Conservation (phyloP, 2,329 filamentous ascomycete genomes). For the Fusarium napiforme region DNA sequence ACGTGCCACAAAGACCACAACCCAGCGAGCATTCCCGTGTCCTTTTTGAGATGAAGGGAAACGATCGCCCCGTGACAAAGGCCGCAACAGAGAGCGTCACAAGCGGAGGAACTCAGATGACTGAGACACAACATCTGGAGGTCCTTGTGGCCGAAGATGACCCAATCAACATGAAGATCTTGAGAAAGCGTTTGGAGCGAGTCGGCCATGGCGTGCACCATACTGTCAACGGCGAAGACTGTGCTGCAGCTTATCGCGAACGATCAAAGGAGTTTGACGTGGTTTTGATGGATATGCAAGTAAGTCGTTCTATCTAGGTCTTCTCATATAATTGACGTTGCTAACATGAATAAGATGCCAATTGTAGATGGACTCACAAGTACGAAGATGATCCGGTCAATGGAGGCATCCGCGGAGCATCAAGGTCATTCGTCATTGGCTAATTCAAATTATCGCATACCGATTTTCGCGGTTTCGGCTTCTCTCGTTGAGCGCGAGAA, state of each 20-base stretch:
- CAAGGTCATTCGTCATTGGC: constrained; percentile 68
- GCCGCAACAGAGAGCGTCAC: constrained; percentile 39
- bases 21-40: constrained; percentile 49
- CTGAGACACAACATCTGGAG: constrained; percentile 55
- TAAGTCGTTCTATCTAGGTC: constrained; percentile 53
- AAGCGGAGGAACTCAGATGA: constrained; percentile 33
- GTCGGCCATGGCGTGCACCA: constrained; percentile 76
- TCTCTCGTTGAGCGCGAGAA: constrained; percentile 78
- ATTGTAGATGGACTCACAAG: constrained; percentile 87
- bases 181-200: constrained; percentile 83
- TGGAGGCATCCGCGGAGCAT: constrained; percentile 66
- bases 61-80: constrained; percentile 10
- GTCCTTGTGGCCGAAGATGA: constrained; percentile 90
- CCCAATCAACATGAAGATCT: constrained; percentile 84
- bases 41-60: constrained; percentile 53
- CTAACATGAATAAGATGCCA: constrained; percentile 75
- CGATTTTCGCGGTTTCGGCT: constrained; percentile 88
- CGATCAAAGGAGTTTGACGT: constrained; percentile 75
- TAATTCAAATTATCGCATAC: constrained; percentile 71
- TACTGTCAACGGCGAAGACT: constrained; percentile 87
- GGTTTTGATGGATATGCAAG: constrained; percentile 93
- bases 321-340: not conserved
- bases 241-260: constrained; percentile 75
- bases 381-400: constrained; percentile 83
- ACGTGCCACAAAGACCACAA: constrained; percentile 48